phyloP scores from a whole-genome alignment of 202 grass and related monocot genomes.

The Setaria italica region DNA sequence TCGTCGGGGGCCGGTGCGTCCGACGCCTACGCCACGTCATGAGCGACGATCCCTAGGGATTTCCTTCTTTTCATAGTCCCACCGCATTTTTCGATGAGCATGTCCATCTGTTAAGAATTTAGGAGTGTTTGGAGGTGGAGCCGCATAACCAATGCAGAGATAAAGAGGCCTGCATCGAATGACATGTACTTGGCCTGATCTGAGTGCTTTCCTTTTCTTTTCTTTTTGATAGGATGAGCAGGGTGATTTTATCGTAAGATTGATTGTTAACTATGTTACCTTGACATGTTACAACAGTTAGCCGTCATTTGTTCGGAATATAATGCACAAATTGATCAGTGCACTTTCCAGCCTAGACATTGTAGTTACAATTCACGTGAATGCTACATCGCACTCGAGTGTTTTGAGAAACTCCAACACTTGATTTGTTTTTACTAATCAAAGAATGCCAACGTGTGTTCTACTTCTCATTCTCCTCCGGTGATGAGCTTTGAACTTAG shows the following conservation, averaged over 20 bases:
- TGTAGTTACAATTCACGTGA: no score
- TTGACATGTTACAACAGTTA: neutral
- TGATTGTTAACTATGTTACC: neutral
- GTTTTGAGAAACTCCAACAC: no score
- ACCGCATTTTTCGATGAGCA: neutral
- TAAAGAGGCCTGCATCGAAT: neutral
- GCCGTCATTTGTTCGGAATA: neutral
- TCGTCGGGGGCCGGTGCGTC: neutral
- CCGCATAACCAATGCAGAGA: neutral
- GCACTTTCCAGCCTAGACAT: no score
- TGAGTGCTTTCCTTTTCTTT: neutral
- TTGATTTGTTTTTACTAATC: no score
- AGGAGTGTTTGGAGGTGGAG: neutral
- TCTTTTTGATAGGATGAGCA: neutral
- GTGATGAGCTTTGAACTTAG: no score
- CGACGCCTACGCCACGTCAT: constrained; percentile 17
- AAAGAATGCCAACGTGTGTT: no score
- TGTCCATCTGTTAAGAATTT: neutral
- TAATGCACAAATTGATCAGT: no score
- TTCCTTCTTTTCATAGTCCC: neutral
- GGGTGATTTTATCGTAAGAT: neutral
- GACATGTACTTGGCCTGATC: neutral
- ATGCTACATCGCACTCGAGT: no score
- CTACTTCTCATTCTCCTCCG: no score
- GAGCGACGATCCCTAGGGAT: neutral